Percentiles rank a stretch among this genome's conserved stretches.
phyloP scores from a whole-genome alignment of 1,284 basidiomycete genomes.

The Baeospora myosura region DNA sequence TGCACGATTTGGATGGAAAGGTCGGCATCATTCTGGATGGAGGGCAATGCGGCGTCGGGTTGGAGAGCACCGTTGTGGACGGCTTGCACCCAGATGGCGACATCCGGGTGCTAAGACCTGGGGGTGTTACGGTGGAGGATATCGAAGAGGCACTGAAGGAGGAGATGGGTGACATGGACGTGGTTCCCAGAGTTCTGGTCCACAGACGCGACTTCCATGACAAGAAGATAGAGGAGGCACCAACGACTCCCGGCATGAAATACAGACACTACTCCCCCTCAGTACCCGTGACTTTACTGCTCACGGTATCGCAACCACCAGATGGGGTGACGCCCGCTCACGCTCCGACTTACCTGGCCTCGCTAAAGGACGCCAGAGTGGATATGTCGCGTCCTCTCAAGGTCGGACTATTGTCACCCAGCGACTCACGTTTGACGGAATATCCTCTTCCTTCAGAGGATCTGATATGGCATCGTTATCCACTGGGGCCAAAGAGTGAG shows the following conservation, averaged over 20 bases:
- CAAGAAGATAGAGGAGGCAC: conserved; percentile 58
- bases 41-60: conserved; percentile 83
- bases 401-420: conserved; percentile 66
- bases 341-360: conserved; percentile 32
- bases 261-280: conserved; percentile 95
- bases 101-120: conserved; percentile 83
- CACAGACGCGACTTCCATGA: conserved; percentile 70
- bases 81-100: conserved; percentile 67
- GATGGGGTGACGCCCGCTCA: conserved; percentile 21
- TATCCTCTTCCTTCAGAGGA: conserved; percentile 28
- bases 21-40: conserved; percentile 85
- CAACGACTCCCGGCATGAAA: conserved; percentile 99
- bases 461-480: conserved; percentile 46
- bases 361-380: conserved; percentile 24
- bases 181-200: conserved; percentile 56
- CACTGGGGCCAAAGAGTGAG: conserved; percentile 57
- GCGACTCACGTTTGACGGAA: conserved; percentile 50
- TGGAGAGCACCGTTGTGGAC: conserved; percentile 96
- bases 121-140: conserved; percentile 89
- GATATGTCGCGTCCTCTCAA: conserved; percentile 26
- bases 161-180: conserved; percentile 26
- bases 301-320: conserved; percentile 41
- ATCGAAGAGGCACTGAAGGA: conserved; percentile 56
- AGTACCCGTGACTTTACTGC: conserved; percentile 74
- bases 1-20: conserved; percentile 69